Evolutionary conservation across 805 yeast species (phyloP), one percentile per base, ranked within the genome.

Genomic region (Yamadazyma sp.): DNA sequence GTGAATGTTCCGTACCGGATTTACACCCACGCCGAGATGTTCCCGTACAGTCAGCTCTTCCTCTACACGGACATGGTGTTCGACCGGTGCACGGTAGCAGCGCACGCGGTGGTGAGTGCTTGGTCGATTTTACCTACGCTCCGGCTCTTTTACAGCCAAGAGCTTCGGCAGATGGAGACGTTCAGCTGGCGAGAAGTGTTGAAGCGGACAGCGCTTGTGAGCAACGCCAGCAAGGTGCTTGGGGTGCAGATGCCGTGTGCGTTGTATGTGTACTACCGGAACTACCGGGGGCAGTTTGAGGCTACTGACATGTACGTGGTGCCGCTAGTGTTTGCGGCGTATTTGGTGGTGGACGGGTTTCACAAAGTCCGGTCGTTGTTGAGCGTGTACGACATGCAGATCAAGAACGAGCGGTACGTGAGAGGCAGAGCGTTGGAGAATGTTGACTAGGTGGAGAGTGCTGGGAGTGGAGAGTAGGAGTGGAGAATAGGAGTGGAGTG

Each of bases 381-480:
- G 36, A 37, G 36, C 2, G 39, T 39, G 15, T 50, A 71, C 28
- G 60, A 65, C 33, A 69, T 70, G 32, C 67, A 68, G 46, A 78
- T 79, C n/a, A 77, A 73, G 50, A 75, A 75, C 41, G 80, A 78
- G 46, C 67, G 69, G 42, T 79, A 77, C 42, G 77, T 78, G 9
- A 67, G 68, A 35, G 83, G 83, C 1, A 71, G 77, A 48, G 73
- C 79, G 3, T 62, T 77, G 38, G 77, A 75, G 46, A 75, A 71
- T 37, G 43, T 53, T 26, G 55, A 53, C 24, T 35, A 42, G 23
- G 16, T 21, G n/a, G n/a, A n/a, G n/a, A n/a, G n/a, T n/a, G n/a
- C n/a, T n/a, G n/a, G n/a, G n/a, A n/a, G n/a, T n/a, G n/a, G n/a
- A n/a, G n/a, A n/a, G n/a, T n/a, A n/a, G n/a, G n/a, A n/a, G n/a